phyloP scores from a whole-genome alignment of 768 basidiomycete species.

The Tubosaeta sp. region DNA sequence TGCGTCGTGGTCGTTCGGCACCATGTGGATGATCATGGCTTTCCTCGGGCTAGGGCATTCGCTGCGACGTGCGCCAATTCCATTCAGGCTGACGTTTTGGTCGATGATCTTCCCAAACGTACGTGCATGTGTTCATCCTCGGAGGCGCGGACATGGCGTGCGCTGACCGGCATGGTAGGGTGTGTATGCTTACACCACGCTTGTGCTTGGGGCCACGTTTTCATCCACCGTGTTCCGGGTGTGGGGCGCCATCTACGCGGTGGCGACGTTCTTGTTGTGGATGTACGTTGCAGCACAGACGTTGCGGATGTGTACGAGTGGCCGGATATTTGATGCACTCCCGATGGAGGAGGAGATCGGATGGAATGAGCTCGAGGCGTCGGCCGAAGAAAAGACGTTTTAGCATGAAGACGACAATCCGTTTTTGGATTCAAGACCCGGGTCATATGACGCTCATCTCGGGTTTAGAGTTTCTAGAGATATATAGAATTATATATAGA shows the following conservation, averaged over 20 bases:
- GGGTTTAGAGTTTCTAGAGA: background rate
- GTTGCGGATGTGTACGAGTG: constrained; percentile 28
- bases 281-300: constrained; percentile 44
- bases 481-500: background rate
- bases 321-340: constrained; percentile 42
- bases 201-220: constrained; percentile 46
- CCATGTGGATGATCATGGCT: constrained; percentile 59
- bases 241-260: constrained; percentile 53
- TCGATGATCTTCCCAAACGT: constrained; percentile 71
- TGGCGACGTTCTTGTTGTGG: constrained; percentile 51
- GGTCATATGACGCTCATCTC: background rate
- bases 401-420: background rate
- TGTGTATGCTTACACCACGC: constrained; percentile 65
- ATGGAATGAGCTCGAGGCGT: background rate
- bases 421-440: background rate
- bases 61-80: constrained; percentile 37
- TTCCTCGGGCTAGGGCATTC: constrained; percentile 45
- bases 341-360: constrained; percentile 33
- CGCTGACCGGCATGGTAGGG: constrained; percentile 32
- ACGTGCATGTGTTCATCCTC: constrained; percentile 12
- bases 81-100: constrained; percentile 61
- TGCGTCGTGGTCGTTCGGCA: constrained; percentile 57
- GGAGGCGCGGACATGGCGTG: background rate
- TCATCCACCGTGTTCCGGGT: constrained; percentile 54
- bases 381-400: constrained; percentile 3